Evolutionary conservation across 2,329 filamentous ascomycete genomes (phyloP).

Genomic region (Nemania sp.): DNA sequence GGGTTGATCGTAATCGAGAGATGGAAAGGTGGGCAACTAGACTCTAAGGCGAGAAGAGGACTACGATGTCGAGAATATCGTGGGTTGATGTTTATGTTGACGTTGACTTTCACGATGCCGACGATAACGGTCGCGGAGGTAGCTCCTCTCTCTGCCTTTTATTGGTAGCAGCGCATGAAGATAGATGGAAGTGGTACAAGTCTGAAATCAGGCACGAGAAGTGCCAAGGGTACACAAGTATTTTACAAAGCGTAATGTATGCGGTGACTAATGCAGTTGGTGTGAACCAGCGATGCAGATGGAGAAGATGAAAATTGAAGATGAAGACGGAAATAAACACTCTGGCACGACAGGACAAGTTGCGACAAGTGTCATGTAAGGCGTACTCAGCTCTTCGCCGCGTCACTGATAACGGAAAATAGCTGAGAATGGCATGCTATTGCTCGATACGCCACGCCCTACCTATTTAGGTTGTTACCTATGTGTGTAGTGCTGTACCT

Average conservation of each 20-base stretch:
- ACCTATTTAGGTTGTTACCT: neutral
- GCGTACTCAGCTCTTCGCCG: constrained; percentile 28
- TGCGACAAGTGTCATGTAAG: constrained; percentile 25
- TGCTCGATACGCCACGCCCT: neutral
- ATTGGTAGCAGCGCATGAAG: constrained; percentile 16
- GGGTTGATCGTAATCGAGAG: constrained; percentile 31
- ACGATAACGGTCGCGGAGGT: constrained; percentile 6
- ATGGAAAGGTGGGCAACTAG: constrained; percentile 10
- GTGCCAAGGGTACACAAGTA: constrained; percentile 6
- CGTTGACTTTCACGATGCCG: constrained; percentile 4
- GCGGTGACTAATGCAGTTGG: neutral
- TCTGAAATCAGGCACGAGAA: neutral
- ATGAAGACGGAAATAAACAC: neutral
- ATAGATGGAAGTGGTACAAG: constrained; percentile 14
- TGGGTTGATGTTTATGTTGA: too few species aligned
- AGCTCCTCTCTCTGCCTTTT: constrained; percentile 8
- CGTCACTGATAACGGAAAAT: constrained; percentile 32
- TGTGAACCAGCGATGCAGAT: neutral
- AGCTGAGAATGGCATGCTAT: constrained; percentile 12
- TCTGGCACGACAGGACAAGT: constrained; percentile 25
- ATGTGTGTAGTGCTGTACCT: neutral
- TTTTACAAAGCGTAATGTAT: neutral
- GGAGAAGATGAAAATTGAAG: neutral
- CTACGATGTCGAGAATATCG: constrained; percentile 15
- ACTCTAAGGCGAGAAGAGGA: neutral